Evolutionary conservation across 1,139 yeast genomes (phyloP).

Genomic region (Lodderomyces theae): DNA sequence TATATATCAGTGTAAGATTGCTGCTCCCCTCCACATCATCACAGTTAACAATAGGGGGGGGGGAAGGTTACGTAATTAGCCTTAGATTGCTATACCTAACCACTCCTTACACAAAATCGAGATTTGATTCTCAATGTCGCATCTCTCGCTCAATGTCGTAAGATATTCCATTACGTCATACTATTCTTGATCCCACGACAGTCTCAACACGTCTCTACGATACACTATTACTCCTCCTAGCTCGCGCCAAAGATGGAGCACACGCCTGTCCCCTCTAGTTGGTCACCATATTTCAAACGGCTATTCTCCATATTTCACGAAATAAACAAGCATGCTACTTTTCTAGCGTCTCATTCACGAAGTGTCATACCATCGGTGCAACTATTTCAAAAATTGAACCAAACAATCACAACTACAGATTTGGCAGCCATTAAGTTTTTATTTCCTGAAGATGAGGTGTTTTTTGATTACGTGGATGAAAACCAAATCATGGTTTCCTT

Average conservation of each 20-base stretch:
- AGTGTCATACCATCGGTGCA: constrained; percentile 40
- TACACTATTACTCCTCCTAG: neutral
- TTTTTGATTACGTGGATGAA: constrained; percentile 69
- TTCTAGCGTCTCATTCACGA: constrained; percentile 42
- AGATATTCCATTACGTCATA: too few species aligned
- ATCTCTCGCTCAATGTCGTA: too few species aligned
- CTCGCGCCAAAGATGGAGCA: neutral
- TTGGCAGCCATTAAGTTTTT: constrained; percentile 63
- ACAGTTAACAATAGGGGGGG: too few species aligned
- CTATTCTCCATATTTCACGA: constrained; percentile 25
- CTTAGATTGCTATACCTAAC: too few species aligned
- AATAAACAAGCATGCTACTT: constrained; percentile 44
- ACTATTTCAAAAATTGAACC: constrained; percentile 31
- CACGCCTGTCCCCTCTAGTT: constrained; percentile 7
- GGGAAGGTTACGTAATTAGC: too few species aligned
- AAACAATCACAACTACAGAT: constrained; percentile 41
- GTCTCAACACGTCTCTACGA: neutral
- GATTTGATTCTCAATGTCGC: too few species aligned
- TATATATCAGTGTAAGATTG: neutral
- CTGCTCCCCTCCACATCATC: neutral
- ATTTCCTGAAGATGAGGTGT: constrained; percentile 65
- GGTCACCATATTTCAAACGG: constrained; percentile 17
- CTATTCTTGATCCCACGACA: too few species aligned
- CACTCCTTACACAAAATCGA: too few species aligned
- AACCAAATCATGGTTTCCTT: constrained; percentile 45